Evolutionary conservation across 2,329 filamentous ascomycete genomes (phyloP), one percentile per base, ranked within the genome.

Genomic region (Talaromyces piceae): DNA sequence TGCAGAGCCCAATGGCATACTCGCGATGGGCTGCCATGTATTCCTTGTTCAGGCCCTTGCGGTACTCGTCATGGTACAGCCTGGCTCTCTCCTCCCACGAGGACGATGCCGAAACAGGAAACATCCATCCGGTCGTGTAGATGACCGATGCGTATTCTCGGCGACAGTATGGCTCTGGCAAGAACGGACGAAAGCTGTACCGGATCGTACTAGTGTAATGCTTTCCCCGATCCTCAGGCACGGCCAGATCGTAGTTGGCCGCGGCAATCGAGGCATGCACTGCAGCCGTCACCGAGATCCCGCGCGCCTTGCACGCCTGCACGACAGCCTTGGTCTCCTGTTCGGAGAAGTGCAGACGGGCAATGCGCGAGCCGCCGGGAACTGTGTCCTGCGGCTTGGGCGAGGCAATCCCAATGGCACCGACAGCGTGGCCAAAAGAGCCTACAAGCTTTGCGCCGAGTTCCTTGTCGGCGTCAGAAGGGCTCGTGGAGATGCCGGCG

Each of bases 181-280:
- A 54, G 48, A 60, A 61, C 12, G 57, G 61, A 7, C 62, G 59
- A 44, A 66, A 56, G 39, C 58, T 57, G 41, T 57, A 59, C 23
- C 61, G 62, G 31, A 66, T 57, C 4, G 64, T 64, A 50, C 62
- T 62, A 25, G 61, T 62, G 45, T 67, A 67, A 50, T 63, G 60
- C 41, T 58, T 61, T 13, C 22, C 39, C 30, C 49, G 27, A 18
- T 49, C 49, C 11, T 54, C 51, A 8, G 43, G 39, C 45, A 57
- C 37, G 54, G 60, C 47, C 28, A 59, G 37, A 23, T 59, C 57
- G 54, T 63, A 63, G 23, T 59, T 62, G 20, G 59, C 60, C 2
- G 59, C 61, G 9, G 57, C 64, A 4, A 68, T 41, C 11, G 61
- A 61, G 16, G 64, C 63, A 54, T 68, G 65, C 23, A 63, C 58